Conservation (phyloP, 805 yeast genomes). For the Sugiyamaella americana region DNA sequence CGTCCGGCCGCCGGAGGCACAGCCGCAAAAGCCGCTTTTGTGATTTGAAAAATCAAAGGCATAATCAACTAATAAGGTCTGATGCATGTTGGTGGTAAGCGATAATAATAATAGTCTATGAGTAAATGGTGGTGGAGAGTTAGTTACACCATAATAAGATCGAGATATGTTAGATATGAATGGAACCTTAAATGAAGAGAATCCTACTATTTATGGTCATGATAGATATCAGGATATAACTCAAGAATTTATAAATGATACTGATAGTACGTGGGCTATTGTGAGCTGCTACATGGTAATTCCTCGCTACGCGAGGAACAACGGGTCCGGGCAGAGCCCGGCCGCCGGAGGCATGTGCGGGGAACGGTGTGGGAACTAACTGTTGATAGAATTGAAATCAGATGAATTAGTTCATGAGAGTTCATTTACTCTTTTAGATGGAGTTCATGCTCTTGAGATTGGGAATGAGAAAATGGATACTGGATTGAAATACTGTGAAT, state of each 20-base stretch:
- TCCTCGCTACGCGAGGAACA: neutral
- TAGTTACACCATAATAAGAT: no score
- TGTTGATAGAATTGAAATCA: constrained; percentile 32
- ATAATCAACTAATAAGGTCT: no score
- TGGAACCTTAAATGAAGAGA: no score
- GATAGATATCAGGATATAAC: constrained; percentile 29
- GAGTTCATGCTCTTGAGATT: constrained; percentile 74
- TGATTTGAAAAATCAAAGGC: no score
- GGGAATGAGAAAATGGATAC: constrained; percentile 71
- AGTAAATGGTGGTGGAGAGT: no score
- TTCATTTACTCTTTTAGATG: constrained; percentile 64
- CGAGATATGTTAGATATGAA: no score
- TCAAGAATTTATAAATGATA: constrained; percentile 17
- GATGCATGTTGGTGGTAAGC: no score
- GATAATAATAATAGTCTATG: no score
- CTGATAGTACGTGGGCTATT: constrained; percentile 9
- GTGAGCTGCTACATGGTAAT: neutral
- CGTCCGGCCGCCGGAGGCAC: no score
- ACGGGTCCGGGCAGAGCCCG: neutral
- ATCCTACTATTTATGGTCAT: constrained; percentile 26
- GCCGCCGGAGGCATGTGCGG: neutral
- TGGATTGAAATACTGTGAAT: constrained; percentile 48
- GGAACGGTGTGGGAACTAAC: neutral
- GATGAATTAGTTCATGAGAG: constrained; percentile 56
- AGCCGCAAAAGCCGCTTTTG: no score